phyloP scores from a whole-genome alignment of 2,329 filamentous ascomycete genomes.

The Arthrobotrys iridis region DNA sequence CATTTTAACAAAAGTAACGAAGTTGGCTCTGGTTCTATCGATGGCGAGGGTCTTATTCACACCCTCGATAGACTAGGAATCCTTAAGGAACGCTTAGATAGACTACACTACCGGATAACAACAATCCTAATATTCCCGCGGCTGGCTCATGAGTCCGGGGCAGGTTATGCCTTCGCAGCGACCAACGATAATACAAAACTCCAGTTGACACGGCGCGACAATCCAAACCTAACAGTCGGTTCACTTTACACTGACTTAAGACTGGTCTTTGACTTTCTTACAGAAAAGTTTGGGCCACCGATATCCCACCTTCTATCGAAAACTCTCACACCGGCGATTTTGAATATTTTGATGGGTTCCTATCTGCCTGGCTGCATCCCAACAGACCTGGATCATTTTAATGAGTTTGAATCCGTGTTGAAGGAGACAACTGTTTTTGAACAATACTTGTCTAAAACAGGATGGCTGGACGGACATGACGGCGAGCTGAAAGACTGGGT shows the following conservation, averaged over 20 bases:
- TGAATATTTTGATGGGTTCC: conserved; percentile 73
- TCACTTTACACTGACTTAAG: conserved; percentile 63
- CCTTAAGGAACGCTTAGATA: conserved; percentile 61
- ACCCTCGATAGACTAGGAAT: conserved; percentile 70
- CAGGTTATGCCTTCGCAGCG: conserved; percentile 58
- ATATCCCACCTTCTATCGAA: conserved; percentile 70
- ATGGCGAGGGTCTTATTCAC: conserved; percentile 71
- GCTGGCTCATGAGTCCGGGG: conserved; percentile 46
- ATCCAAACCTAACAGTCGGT: conserved; percentile 55
- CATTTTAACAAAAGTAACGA: conserved; percentile 34
- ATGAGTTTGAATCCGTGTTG: conserved; percentile 76
- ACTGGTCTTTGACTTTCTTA: conserved; percentile 66
- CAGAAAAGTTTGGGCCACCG: conserved; percentile 64
- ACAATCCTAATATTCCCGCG: conserved; percentile 56
- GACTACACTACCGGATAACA: conserved; percentile 57
- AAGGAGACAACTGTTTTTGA: conserved; percentile 73
- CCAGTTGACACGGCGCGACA: conserved; percentile 11
- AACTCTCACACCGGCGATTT: conserved; percentile 75
- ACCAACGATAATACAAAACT: conserved; percentile 58
- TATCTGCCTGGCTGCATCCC: conserved; percentile 84
- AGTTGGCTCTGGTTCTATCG: conserved; percentile 66
- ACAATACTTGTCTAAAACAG: conserved; percentile 69
- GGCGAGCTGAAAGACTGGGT: conserved; percentile 80
- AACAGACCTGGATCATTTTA: conserved; percentile 75
- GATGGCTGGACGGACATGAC: conserved; percentile 68